phyloP scores from a whole-genome alignment of 345 rosid species.

The Dovyalis caffra region DNA sequence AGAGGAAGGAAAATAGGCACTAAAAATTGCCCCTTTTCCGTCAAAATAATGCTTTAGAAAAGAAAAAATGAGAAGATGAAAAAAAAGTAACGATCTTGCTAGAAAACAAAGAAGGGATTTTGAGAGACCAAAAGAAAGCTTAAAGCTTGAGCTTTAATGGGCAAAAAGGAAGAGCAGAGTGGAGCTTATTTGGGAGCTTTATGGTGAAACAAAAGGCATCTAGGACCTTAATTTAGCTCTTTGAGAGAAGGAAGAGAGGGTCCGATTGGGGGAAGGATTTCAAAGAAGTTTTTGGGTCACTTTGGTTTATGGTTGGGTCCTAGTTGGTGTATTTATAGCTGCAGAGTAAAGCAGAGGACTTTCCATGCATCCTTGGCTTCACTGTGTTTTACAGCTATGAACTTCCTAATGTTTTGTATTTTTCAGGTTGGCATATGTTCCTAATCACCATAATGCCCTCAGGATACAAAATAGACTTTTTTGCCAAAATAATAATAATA shows the following conservation, averaged over 20 bases:
- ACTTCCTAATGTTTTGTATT: constrained; percentile 2
- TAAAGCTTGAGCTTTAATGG: background rate
- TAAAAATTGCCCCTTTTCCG: constrained; percentile 32
- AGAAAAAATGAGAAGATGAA: background rate
- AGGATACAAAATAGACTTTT: too few species aligned
- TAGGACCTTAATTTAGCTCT: background rate
- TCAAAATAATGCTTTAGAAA: background rate
- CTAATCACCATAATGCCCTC: constrained; percentile 21
- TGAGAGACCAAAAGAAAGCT: background rate
- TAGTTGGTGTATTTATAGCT: constrained; percentile 42
- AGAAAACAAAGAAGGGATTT: background rate
- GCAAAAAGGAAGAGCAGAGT: background rate
- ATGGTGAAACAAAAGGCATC: background rate
- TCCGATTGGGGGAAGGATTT: background rate
- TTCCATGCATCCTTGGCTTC: background rate
- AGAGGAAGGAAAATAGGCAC: constrained; percentile 18
- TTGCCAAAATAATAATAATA: too few species aligned
- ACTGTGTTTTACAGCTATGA: background rate
- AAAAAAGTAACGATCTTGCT: background rate
- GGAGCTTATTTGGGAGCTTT: too few species aligned
- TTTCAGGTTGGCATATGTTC: background rate
- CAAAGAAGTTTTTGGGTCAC: background rate
- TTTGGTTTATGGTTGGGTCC: constrained; percentile 1
- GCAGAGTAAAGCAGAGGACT: constrained; percentile 1
- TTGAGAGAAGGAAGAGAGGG: background rate